Evolutionary conservation across 495 filamentous ascomycete species (phyloP), one percentile per base, ranked within the genome.

Genomic region (Trichoderma erinaceum): DNA sequence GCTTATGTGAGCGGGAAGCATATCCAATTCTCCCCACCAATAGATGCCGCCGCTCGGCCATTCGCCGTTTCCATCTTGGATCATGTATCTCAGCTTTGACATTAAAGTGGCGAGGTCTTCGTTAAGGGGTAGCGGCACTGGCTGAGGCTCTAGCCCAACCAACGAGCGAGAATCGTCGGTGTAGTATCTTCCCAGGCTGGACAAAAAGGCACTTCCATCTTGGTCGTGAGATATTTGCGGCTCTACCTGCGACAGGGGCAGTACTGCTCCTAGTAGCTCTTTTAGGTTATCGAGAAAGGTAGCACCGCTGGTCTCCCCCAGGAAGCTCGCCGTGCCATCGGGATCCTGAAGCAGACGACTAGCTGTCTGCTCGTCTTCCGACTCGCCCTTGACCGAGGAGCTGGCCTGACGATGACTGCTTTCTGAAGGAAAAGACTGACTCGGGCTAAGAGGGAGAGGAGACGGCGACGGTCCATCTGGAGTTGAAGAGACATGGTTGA

Each of bases 131-230:
- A 78, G 66, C 25, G 64, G 65, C 21, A 70, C 58, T 12, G 74
- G 73, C 56, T 77, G 68, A 18, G 74, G 61, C 25, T 67, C 21
- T 1, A 74, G 72, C 0, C 72, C 56, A 32, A 67, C 27, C 46
- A 81, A 68, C n/a, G 77, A 77, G 10, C 73, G 71, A 0, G 79
- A 80, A 67, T 81, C 78, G 63, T 70, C 72, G 5, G 79, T 80
- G 66, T 81, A 78, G 63, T 79, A 80, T 13, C 70, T 70, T 35
- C 79, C 79, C 6, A 74, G 56, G n/a, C 73, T 71, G 0, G 68
- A 27, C 11, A 76, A 66, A 38, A 78, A 79, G 2, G 67, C 64
- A 27, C 68, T 70, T 16, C 52, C 50, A 43, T 48, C 64, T 8
- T 66, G 38, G 52, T 64, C 41, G 44, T 4, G 66, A 41, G 52